Evolutionary conservation across 2,329 filamentous ascomycete genomes (phyloP).

Genomic region (Nannizzia gypsea): DNA sequence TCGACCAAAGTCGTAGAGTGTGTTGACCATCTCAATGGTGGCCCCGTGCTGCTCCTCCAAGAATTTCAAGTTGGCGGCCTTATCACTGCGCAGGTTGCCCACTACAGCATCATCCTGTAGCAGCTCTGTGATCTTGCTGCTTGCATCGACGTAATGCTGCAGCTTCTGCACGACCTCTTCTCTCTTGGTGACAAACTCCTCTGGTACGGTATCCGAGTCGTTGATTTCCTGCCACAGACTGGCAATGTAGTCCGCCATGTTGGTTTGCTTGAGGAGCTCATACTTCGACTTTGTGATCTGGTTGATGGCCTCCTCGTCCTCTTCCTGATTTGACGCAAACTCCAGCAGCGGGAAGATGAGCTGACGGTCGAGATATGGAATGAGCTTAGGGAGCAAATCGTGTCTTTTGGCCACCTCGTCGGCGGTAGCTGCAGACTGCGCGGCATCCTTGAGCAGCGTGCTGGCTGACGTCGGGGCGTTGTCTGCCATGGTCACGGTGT

Average conservation of each 20-base stretch:
- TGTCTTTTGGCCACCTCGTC: conserved; percentile 56
- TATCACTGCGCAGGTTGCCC: conserved; percentile 83
- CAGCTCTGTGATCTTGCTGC: conserved; percentile 75
- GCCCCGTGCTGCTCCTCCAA: conserved; percentile 94
- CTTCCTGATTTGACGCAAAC: conserved; percentile 72
- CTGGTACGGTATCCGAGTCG: conserved; percentile 61
- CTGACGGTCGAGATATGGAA: conserved; percentile 87
- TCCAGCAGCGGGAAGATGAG: conserved; percentile 93
- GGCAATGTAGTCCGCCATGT: conserved; percentile 98
- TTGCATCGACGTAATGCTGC: conserved; percentile 75
- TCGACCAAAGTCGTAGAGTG: conserved; percentile 87
- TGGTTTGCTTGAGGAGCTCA: conserved; percentile 87
- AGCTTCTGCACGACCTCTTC: conserved; percentile 76
- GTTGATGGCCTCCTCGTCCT: conserved; percentile 48
- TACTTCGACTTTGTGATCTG: conserved; percentile 81
- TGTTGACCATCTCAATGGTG: conserved; percentile 89
- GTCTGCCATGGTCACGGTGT: conserved; percentile 41
- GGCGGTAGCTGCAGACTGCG: conserved; percentile 31
- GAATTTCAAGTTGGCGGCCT: conserved; percentile 97
- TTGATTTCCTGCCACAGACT: conserved; percentile 84
- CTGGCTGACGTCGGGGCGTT: conserved; percentile 39
- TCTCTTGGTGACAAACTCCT: conserved; percentile 79
- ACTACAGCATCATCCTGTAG: conserved; percentile 83
- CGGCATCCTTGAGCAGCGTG: conserved; percentile 39
- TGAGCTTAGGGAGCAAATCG: conserved; percentile 76